Conservation (phyloP, 2,329 filamentous ascomycete species). For the Ilyonectria destructans region DNA sequence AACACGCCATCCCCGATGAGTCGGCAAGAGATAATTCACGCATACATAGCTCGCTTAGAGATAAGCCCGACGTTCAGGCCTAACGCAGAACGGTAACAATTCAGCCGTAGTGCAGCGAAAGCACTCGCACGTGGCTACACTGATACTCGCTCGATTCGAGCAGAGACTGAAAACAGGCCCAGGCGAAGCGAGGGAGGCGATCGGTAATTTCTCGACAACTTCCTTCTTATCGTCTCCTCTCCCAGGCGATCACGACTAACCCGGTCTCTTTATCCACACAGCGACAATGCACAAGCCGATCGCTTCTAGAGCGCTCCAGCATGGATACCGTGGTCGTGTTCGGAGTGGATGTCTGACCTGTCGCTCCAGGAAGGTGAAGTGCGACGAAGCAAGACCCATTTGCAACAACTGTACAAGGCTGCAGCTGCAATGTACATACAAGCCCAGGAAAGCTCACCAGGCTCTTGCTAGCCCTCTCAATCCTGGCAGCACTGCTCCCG, state of each 20-base stretch:
- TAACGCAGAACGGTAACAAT: too few species aligned
- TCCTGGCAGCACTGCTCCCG: background rate
- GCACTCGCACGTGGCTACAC: background rate
- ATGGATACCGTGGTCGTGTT: constrained; percentile 42
- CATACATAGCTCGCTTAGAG: background rate
- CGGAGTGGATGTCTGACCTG: constrained; percentile 44
- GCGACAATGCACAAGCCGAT: background rate
- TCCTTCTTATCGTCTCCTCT: background rate
- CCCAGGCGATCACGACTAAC: background rate
- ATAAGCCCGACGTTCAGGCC: background rate
- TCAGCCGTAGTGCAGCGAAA: background rate
- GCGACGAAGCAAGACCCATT: constrained; percentile 36
- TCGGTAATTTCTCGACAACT: too few species aligned
- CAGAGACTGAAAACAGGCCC: background rate
- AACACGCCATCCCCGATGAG: background rate
- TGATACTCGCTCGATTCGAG: background rate
- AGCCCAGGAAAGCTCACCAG: constrained; percentile 24
- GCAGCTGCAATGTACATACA: constrained; percentile 35
- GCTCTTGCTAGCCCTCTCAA: constrained; percentile 2
- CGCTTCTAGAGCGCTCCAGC: background rate
- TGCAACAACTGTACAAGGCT: constrained; percentile 40
- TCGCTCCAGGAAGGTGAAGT: constrained; percentile 41
- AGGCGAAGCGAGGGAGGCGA: too few species aligned
- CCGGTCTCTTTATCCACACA: background rate
- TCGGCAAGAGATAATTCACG: background rate